phyloP scores from a whole-genome alignment of 306 rosid species.

The Ziziphus jujuba region DNA sequence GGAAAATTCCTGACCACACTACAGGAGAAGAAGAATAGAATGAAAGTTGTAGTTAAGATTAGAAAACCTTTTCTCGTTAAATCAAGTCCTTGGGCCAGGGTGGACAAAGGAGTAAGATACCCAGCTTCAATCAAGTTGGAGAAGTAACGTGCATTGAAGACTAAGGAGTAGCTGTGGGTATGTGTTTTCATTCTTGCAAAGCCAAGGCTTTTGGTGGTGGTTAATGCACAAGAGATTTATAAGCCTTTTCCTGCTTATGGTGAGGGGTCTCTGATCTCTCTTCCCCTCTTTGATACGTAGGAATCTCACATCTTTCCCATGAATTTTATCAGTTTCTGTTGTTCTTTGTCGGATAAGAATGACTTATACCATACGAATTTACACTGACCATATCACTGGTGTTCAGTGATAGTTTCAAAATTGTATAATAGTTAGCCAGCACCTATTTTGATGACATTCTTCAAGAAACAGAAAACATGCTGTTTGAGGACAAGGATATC shows the following conservation, averaged over 20 bases:
- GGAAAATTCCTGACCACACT: background rate
- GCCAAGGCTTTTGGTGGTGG: slow-evolving; percentile 35
- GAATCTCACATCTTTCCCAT: slow-evolving; percentile 8
- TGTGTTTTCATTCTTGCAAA: slow-evolving; percentile 23
- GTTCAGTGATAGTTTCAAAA: background rate
- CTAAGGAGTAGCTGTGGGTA: no score
- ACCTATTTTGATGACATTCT: background rate
- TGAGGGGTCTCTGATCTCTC: slow-evolving; percentile 45
- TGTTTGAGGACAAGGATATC: background rate
- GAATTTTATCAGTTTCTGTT: background rate
- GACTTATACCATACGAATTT: background rate
- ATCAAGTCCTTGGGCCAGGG: slow-evolving; percentile 14
- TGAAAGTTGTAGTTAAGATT: background rate
- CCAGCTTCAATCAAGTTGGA: slow-evolving; percentile 32
- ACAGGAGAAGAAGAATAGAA: background rate
- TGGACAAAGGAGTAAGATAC: slow-evolving; percentile 31
- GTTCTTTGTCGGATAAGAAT: background rate
- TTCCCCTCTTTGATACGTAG: slow-evolving; percentile 24
- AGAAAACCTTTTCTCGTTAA: background rate
- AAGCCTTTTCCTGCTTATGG: slow-evolving; percentile 34
- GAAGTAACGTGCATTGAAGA: slow-evolving; percentile 31
- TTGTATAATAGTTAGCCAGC: background rate
- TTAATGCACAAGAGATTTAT: slow-evolving; percentile 31
- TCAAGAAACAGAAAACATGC: background rate
- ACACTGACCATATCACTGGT: background rate